Evolutionary conservation across 345 rosid species (phyloP), one percentile per base, ranked within the genome.

Genomic region (Pistacia integerrima): DNA sequence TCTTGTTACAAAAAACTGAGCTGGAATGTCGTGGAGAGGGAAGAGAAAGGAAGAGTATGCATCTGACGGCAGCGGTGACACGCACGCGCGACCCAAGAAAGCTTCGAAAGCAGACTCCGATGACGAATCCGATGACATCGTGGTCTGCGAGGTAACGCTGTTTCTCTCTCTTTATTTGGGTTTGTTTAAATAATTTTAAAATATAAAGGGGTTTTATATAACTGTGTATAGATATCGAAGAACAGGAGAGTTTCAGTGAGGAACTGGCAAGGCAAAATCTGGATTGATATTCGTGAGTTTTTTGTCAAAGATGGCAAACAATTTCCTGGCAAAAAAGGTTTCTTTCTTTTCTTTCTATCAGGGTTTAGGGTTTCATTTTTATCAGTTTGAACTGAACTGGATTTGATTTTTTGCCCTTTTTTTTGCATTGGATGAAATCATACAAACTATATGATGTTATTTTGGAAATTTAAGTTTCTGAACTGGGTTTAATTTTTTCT

Each of bases 271-370:
- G 98, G 97, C 11, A 88, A 72, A 69, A 82, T 91, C 30, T 88
- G 93, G 88, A 86, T 96, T 49, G 97, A 96, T 73, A 91, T 96
- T 78, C 97, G 98, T 67, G 99, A 96, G 86, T 93, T 96, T 74
- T 96, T 90, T 77, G 46, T 81, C 81, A 93, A 92, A 66, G 98
- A 93, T 60, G 99, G 98, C 51, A 93, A 92, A 71, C 86, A 83
- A 35, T 75, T 90, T 54, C 97, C 98, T 17, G 97, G 97, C 52
- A 93, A 92, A 76, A 93, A 93, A 84, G 99, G 99, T 91, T 30
- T 57, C 8, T 48, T 61, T 13, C 25, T 55, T 66, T 22, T 63
- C n/a, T 60, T 49, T 54, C 41, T 14, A 1, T 16, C 6, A 4
- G 22, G 25, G 25, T 58, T 51, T 70, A 48, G 46, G 46, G 44